Evolutionary conservation across 495 filamentous ascomycete genomes (phyloP).

Genomic region (Penicillium daleae): DNA sequence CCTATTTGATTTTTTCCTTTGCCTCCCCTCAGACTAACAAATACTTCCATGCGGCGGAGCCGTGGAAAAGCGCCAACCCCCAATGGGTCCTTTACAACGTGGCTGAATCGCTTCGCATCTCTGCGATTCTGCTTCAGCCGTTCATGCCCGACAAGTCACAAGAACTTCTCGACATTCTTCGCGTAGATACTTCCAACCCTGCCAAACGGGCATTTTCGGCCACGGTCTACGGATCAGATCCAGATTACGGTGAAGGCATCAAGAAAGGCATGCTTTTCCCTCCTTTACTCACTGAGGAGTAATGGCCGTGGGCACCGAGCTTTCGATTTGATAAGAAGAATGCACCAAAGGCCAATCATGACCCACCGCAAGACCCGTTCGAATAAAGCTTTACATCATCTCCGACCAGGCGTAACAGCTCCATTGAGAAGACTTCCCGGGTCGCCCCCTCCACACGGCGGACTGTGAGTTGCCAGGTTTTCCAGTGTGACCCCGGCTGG

Average conservation of each 20-base stretch:
- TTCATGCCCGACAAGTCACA: slow-evolving; percentile 83
- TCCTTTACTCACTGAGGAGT: slow-evolving; percentile 53
- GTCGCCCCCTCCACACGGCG: slow-evolving; percentile 21
- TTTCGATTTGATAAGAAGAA: slow-evolving; percentile 44
- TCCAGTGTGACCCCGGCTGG: slow-evolving; percentile 7
- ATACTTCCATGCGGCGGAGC: slow-evolving; percentile 62
- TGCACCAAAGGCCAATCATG: slow-evolving; percentile 29
- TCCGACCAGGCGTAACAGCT: slow-evolving; percentile 25
- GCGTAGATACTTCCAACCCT: slow-evolving; percentile 57
- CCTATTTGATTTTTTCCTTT: slow-evolving; percentile 8
- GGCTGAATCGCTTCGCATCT: slow-evolving; percentile 78
- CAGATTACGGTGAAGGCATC: slow-evolving; percentile 65
- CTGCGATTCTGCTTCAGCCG: slow-evolving; percentile 84
- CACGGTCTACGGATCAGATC: slow-evolving; percentile 63
- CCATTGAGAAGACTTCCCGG: slow-evolving; percentile 25
- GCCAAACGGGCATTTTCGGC: slow-evolving; percentile 57
- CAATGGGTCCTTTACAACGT: slow-evolving; percentile 66
- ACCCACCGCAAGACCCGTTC: slow-evolving; percentile 10
- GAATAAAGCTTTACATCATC: slow-evolving; percentile 31
- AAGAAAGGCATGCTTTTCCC: slow-evolving; percentile 59
- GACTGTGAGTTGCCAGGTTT: slow-evolving; percentile 27
- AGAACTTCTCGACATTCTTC: slow-evolving; percentile 75
- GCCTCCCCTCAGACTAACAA: slow-evolving; percentile 63
- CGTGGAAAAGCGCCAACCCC: slow-evolving; percentile 58
- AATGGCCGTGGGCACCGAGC: slow-evolving; percentile 18